A percentile compares a stretch with the other conserved stretches of the same genome.
phyloP scores from a whole-genome alignment of 345 rosid genomes.

The Syzygium aqueum region DNA sequence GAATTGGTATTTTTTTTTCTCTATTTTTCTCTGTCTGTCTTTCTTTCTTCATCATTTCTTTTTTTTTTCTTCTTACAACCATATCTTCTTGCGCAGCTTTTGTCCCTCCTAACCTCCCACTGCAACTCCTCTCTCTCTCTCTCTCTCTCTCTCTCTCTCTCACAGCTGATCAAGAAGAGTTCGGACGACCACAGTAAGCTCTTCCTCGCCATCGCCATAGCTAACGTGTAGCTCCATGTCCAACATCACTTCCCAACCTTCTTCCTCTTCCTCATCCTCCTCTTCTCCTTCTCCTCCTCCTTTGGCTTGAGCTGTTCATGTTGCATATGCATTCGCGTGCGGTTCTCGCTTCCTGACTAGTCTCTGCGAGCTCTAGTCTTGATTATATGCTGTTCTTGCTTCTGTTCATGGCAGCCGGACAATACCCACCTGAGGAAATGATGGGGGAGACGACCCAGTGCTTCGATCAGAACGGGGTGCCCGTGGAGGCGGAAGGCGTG shows the following conservation, averaged over 20 bases:
- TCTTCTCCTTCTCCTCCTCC: neutral
- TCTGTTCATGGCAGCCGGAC: neutral
- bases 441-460: neutral
- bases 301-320: neutral
- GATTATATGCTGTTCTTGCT: neutral
- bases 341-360: neutral
- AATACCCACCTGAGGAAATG: neutral
- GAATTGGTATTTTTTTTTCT: neutral
- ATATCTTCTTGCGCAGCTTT: conserved; percentile 7
- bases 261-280: neutral
- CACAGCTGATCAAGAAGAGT: neutral
- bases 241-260: neutral
- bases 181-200: neutral
- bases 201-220: neutral
- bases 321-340: neutral
- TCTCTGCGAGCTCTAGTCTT: neutral
- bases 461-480: neutral
- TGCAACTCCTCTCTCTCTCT: neutral
- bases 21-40: neutral
- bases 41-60: neutral
- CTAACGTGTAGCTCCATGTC: neutral
- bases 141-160: neutral
- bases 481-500: neutral
- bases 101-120: neutral
- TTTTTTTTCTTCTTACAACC: neutral